Conservation (phyloP, 805 yeast species). For the Starmerella roubikii region DNA sequence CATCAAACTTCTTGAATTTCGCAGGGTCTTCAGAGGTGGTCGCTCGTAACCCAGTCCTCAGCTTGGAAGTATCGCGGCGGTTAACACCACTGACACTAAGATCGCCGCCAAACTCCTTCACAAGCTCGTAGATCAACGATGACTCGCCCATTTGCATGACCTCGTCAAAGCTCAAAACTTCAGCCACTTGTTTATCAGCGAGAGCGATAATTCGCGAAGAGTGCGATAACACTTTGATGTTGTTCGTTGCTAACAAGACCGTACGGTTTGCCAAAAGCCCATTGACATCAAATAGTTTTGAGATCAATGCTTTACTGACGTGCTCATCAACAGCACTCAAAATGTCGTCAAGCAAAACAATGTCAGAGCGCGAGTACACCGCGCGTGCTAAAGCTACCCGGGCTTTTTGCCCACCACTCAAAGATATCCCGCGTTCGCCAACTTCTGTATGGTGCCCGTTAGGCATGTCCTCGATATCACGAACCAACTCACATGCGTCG, state of each 20-base stretch:
- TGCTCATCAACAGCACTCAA: constrained; percentile 96
- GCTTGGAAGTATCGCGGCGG: constrained; percentile 49
- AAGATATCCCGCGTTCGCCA: constrained; percentile 93
- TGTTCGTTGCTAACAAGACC: constrained; percentile 67
- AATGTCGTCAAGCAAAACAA: constrained; percentile 82
- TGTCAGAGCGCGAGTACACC: constrained; percentile 85
- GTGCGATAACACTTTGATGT: constrained; percentile 58
- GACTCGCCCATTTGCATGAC: constrained; percentile 27
- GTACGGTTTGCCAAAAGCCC: constrained; percentile 63
- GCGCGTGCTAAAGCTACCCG: constrained; percentile 90
- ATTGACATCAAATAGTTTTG: constrained; percentile 56
- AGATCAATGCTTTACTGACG: constrained; percentile 75
- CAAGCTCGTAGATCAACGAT: constrained; percentile 15
- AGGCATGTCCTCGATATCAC: constrained; percentile 66
- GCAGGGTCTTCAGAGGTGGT: constrained; percentile 5
- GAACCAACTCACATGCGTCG: constrained; percentile 73
- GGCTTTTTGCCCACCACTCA: constrained; percentile 97
- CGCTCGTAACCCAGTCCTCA: constrained; percentile 1
- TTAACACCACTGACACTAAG: constrained; percentile 61
- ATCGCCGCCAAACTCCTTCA: constrained; percentile 41
- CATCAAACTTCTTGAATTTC: constrained; percentile 3
- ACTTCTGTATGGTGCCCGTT: constrained; percentile 87
- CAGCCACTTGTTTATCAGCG: constrained; percentile 32
- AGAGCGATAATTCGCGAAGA: constrained; percentile 57
- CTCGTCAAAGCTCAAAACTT: constrained; percentile 47